These are phyloP conservation scores for Agrocybe pediades DNA, from an alignment of 768 basidiomycete genomes.

Conservation along the genomic window DNA sequence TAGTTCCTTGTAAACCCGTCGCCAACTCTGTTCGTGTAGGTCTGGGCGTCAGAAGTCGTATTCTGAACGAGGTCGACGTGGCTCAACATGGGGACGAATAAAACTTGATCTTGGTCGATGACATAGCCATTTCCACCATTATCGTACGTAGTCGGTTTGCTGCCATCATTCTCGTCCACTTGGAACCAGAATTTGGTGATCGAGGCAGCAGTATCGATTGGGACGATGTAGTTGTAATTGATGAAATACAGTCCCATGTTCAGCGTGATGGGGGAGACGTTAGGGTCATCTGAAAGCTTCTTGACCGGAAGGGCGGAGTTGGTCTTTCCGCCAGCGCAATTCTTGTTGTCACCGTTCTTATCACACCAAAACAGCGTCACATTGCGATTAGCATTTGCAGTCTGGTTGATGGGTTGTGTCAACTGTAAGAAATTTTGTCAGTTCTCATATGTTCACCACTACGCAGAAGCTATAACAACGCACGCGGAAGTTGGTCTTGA, in stretches of 20 bases:
- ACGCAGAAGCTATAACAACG: conserved; percentile 10
- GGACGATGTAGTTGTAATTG: conserved; percentile 46
- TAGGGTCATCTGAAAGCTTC: conserved; percentile 31
- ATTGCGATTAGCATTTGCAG: conserved; percentile 37
- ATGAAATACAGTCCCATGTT: conserved; percentile 36
- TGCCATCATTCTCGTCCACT: conserved; percentile 46
- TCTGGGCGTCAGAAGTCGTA: conserved; percentile 22
- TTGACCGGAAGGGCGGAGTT: conserved; percentile 32
- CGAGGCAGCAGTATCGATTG: conserved; percentile 38
- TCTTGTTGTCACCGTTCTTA: conserved; percentile 33
- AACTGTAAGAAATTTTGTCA: conserved; percentile 26
- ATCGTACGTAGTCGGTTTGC: conserved; percentile 33
- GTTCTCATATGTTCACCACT: not conserved
- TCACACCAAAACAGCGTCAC: conserved; percentile 47
- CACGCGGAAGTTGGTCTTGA: conserved; percentile 43
- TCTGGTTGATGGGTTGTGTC: conserved; percentile 32
- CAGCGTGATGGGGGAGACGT: conserved; percentile 37
- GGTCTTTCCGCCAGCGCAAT: conserved; percentile 32
- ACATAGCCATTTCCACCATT: conserved; percentile 45
- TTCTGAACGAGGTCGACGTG: conserved; percentile 24
- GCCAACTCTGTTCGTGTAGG: conserved; percentile 23
- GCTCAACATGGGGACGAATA: conserved; percentile 44
- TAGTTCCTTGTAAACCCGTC: conserved; percentile 22
- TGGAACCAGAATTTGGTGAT: conserved; percentile 53
- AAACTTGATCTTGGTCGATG: conserved; percentile 41